Conservation (phyloP, 1,284 basidiomycete species). For the Phellinidium pouzarii region DNA sequence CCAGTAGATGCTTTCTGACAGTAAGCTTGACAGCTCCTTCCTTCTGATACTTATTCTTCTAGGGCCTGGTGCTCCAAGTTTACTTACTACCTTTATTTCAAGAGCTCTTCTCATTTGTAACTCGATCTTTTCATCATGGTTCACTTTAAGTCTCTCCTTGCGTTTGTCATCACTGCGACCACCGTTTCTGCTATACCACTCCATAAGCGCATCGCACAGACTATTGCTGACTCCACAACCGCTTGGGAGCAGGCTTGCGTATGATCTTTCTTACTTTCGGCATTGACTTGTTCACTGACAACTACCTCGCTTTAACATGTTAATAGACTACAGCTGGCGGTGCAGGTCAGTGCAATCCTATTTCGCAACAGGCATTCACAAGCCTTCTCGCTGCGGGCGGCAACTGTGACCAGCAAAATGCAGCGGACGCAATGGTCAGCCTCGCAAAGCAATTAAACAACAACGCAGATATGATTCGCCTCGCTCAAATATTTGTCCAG, state of each 20-base stretch:
- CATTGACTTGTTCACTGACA: neutral
- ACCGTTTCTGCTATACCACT: conserved; percentile 16
- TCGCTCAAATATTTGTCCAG: conserved; percentile 40
- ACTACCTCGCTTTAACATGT: neutral
- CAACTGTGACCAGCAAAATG: conserved; percentile 28
- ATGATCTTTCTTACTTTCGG: neutral
- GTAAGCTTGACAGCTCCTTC: neutral
- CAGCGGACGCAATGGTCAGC: conserved; percentile 28
- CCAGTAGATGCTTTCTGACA: neutral
- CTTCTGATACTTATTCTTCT: neutral
- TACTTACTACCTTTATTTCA: neutral
- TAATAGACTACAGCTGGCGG: conserved; percentile 18
- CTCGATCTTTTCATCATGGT: conserved; percentile 7
- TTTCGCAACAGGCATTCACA: conserved; percentile 23
- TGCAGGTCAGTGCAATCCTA: conserved; percentile 22
- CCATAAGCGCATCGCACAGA: conserved; percentile 24
- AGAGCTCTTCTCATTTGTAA: neutral
- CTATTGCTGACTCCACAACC: conserved; percentile 21
- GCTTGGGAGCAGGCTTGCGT: conserved; percentile 23
- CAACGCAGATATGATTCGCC: conserved; percentile 27
- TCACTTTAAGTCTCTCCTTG: conserved; percentile 13
- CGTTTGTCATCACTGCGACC: conserved; percentile 13
- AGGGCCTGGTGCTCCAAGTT: conserved; percentile 11
- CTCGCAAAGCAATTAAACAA: conserved; percentile 28
- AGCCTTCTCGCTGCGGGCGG: conserved; percentile 25